Evolutionary conservation across 768 basidiomycete species (phyloP).

Genomic region (Serpula lacrymans): DNA sequence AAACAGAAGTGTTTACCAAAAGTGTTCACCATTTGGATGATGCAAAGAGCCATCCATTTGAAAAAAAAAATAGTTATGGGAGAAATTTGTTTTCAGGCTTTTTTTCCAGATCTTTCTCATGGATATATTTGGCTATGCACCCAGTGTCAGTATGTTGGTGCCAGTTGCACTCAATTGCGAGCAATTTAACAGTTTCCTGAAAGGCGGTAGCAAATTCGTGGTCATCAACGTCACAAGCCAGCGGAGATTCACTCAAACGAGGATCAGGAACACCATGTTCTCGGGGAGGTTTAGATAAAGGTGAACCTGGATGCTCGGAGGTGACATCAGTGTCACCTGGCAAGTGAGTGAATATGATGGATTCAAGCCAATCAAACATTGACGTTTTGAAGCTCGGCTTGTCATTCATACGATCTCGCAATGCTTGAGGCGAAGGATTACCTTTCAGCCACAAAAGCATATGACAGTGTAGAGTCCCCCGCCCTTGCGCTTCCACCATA

Average conservation of each 20-base stretch:
- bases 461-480: slow-evolving; percentile 36
- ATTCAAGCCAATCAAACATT: background rate
- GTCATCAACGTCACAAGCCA: background rate
- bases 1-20: too few species aligned
- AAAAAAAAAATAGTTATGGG: too few species aligned
- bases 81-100: too few species aligned
- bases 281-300: background rate
- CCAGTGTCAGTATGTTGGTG: slow-evolving; percentile 6
- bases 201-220: background rate
- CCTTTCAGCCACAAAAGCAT: slow-evolving; percentile 32
- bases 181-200: background rate
- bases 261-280: background rate
- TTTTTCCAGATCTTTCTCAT: too few species aligned
- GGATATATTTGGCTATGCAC: too few species aligned
- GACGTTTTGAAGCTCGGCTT: background rate
- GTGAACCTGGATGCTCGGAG: background rate
- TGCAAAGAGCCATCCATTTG: too few species aligned
- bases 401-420: background rate
- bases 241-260: background rate
- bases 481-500: slow-evolving; percentile 38
- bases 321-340: background rate
- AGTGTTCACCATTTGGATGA: too few species aligned
- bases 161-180: slow-evolving; percentile 6
- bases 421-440: background rate
- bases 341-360: background rate